phyloP scores from a whole-genome alignment of 2,329 filamentous ascomycete genomes.

The Claviceps quebecensis region DNA sequence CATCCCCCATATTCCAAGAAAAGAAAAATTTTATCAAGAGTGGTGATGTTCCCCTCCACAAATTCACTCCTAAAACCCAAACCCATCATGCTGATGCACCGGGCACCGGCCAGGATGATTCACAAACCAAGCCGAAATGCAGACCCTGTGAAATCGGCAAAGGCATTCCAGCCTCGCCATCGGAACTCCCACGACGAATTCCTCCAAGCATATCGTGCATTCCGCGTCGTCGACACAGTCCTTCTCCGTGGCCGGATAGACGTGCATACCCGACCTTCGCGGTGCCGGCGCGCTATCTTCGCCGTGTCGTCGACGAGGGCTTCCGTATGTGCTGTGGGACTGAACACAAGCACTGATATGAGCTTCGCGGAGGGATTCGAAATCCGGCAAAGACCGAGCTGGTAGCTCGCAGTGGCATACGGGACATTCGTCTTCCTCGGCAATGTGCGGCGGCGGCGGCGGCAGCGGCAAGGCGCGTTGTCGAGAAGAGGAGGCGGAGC shows the following conservation, averaged over 20 bases:
- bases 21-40: background rate
- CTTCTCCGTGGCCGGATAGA: slow-evolving; percentile 51
- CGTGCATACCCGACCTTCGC: slow-evolving; percentile 46
- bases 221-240: slow-evolving; percentile 54
- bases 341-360: slow-evolving; percentile 47
- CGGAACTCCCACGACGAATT: slow-evolving; percentile 45
- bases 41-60: background rate
- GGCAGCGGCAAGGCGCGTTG: slow-evolving; percentile 28
- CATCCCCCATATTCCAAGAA: background rate
- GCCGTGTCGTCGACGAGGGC: slow-evolving; percentile 16
- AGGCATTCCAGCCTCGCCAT: slow-evolving; percentile 56
- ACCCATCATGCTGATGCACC: slow-evolving; percentile 50
- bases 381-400: slow-evolving; percentile 36
- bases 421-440: slow-evolving; percentile 68
- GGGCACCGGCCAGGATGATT: slow-evolving; percentile 49
- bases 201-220: slow-evolving; percentile 54
- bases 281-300: slow-evolving; percentile 14
- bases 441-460: slow-evolving; percentile 35
- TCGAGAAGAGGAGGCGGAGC: slow-evolving; percentile 21
- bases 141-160: slow-evolving; percentile 47
- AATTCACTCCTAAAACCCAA: slow-evolving; percentile 28
- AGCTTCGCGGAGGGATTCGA: slow-evolving; percentile 38
- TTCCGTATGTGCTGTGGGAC: slow-evolving; percentile 36
- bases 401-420: slow-evolving; percentile 62
- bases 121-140: slow-evolving; percentile 49